Base-by-base conservation (phyloP, 331 rosid genomes). In the Acacia pycnantha region DNA sequence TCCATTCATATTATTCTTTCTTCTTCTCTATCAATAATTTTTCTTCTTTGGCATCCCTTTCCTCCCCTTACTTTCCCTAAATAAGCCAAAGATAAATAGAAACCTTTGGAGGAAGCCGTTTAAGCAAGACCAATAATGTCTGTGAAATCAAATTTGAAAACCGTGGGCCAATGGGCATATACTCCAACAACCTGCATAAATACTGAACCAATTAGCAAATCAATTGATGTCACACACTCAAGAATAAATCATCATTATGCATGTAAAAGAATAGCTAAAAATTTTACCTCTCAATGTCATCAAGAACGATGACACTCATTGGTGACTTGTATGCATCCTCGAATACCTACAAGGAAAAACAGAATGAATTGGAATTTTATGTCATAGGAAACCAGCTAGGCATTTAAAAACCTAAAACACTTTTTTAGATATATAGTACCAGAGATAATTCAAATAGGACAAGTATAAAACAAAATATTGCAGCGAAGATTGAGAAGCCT, bases 301-400 rank as follows among this genome's bases (percentile, higher is more conserved):
- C 98, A 11, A 95, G 98, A 85, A 95, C 78, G 71, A 95, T 87
- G 51, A 95, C 92, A 89, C 98, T 95, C 91, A 93, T 73, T 13
- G 98, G 98, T 73, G 98, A 95, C 88, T 92, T 93, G 94, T 95
- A 92, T 35, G 98, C 98, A 86, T 95, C 98, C 89, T 95, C 98
- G 83, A 95, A 95, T 75, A 93, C 92, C 98, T 95, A 73, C 81
- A n/a, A 73, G 48, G 82, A 65, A 80, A 74, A 56, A 48, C 14
- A 24, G 19, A 31, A 83, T 54, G 72, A 67, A 70, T 74, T 66
- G 65, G 80, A 66, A 85, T 65, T 85, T 81, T 18, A 56, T 54
- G 62, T 75, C 66, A 51, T 50, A 61, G 76, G 44, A 11, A 31
- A 56, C 41, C 62, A 72, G 54, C 26, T n/a, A 35, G 46, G 70